A percentile compares a stretch with the other conserved stretches of the same genome.
These are phyloP conservation scores for Penicillium sp. DNA, from an alignment of 2,329 filamentous ascomycete species.

Conservation along the genomic window DNA sequence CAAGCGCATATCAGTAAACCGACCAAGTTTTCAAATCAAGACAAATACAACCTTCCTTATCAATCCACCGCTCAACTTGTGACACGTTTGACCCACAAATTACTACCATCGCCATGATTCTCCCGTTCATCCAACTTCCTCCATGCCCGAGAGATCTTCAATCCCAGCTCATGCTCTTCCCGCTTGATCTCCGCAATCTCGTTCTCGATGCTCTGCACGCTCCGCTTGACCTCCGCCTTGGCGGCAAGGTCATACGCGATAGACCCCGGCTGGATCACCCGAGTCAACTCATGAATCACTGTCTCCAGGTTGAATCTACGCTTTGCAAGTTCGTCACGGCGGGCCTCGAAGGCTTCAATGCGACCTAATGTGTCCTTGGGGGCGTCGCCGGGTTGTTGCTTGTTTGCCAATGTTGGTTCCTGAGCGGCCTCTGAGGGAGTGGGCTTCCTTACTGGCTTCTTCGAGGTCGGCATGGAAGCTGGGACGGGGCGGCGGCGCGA, in stretches of 20 bases:
- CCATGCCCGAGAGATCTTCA: constrained; percentile 73
- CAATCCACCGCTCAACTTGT: constrained; percentile 55
- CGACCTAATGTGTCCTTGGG: constrained; percentile 58
- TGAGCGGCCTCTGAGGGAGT: constrained; percentile 41
- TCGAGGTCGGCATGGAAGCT: constrained; percentile 32
- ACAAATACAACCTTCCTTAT: background rate
- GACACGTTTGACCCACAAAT: constrained; percentile 77
- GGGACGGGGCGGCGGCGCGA: constrained; percentile 44
- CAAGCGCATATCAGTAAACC: constrained; percentile 7
- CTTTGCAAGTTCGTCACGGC: constrained; percentile 65
- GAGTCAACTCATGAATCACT: constrained; percentile 74
- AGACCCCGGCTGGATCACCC: constrained; percentile 71
- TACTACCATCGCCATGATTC: constrained; percentile 53
- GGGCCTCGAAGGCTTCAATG: constrained; percentile 66
- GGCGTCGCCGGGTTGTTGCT: constrained; percentile 61
- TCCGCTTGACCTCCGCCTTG: constrained; percentile 58
- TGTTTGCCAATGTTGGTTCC: constrained; percentile 50
- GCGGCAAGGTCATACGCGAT: constrained; percentile 67
- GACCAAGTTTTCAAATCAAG: constrained; percentile 12
- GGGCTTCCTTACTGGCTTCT: constrained; percentile 44
- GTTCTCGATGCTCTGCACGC: constrained; percentile 65
- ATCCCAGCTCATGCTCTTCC: constrained; percentile 76
- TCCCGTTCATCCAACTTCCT: constrained; percentile 71
- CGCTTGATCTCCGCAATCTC: constrained; percentile 73
- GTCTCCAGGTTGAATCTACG: constrained; percentile 71